These are phyloP conservation scores for Sarcodon sp. DNA, from an alignment of 768 basidiomycete genomes.

Conservation along the genomic window DNA sequence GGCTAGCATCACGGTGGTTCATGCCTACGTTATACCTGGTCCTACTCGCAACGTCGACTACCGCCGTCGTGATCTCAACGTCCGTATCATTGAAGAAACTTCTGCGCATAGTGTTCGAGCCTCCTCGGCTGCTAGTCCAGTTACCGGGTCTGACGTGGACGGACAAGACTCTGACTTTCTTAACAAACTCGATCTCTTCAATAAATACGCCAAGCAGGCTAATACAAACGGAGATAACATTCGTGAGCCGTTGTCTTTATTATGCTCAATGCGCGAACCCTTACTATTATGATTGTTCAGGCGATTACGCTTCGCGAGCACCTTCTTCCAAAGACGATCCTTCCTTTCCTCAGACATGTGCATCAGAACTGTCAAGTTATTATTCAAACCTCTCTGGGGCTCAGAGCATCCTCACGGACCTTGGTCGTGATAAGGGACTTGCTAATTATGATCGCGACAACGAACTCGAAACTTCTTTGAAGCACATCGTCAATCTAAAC, in stretches of 20 bases:
- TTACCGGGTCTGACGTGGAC: constrained; percentile 1
- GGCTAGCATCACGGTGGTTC: not conserved
- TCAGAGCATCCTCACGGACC: constrained; percentile 13
- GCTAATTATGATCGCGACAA: constrained; percentile 33
- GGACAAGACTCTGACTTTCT: constrained; percentile 6
- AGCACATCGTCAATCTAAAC: constrained; percentile 31
- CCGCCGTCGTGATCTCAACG: not conserved
- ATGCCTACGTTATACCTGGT: not conserved
- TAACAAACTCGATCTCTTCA: constrained; percentile 13
- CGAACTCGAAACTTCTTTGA: constrained; percentile 33
- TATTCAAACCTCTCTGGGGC: constrained; percentile 20
- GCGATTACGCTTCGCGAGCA: not conserved
- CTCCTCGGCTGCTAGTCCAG: too few relatives aligned
- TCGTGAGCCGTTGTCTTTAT: constrained; percentile 9
- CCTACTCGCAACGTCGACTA: not conserved
- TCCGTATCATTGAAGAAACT: not conserved
- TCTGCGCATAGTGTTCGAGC: too few relatives aligned
- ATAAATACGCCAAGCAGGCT: constrained; percentile 11
- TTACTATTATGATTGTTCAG: not conserved
- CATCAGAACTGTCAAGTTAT: constrained; percentile 21
- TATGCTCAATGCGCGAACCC: not conserved
- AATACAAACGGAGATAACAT: constrained; percentile 12
- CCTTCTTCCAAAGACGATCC: constrained; percentile 7
- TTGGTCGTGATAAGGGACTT: constrained; percentile 31
- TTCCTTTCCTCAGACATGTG: constrained; percentile 24